Evolutionary conservation across 2,329 filamentous ascomycete species (phyloP).

Genomic region (Beauveria sp.): DNA sequence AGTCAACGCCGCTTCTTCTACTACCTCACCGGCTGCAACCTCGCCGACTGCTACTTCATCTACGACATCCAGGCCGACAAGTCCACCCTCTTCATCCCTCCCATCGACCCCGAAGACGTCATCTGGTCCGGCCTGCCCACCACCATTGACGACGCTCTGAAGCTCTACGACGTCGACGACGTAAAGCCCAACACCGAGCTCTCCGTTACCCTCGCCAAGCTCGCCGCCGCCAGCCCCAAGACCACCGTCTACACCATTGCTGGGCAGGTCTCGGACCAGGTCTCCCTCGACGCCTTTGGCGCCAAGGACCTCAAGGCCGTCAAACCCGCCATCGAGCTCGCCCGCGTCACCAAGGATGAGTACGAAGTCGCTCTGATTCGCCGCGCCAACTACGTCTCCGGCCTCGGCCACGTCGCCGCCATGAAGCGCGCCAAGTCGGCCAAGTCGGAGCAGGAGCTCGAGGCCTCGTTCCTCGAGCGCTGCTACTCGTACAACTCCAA

Average conservation of each 20-base stretch:
- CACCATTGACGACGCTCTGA: constrained; percentile 64
- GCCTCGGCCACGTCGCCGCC: constrained; percentile 57
- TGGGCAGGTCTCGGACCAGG: constrained; percentile 63
- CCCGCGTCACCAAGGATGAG: constrained; percentile 64
- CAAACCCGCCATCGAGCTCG: constrained; percentile 59
- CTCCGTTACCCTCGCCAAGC: constrained; percentile 59
- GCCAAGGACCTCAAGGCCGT: constrained; percentile 50
- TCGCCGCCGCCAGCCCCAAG: constrained; percentile 31
- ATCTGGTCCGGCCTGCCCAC: constrained; percentile 90
- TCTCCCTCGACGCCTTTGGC: constrained; percentile 65
- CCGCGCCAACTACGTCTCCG: constrained; percentile 63
- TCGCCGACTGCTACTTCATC: constrained; percentile 71
- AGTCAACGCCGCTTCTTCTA: constrained; percentile 90
- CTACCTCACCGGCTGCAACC: constrained; percentile 79
- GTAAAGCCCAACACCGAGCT: constrained; percentile 67
- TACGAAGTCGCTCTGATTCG: constrained; percentile 67
- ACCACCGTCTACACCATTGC: constrained; percentile 66
- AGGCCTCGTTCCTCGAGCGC: constrained; percentile 69
- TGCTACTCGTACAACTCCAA: constrained; percentile 69
- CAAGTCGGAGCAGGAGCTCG: constrained; percentile 73
- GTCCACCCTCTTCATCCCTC: constrained; percentile 84
- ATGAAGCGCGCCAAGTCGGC: constrained; percentile 54
- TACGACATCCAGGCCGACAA: constrained; percentile 70
- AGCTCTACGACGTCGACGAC: constrained; percentile 73
- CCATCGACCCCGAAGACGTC: constrained; percentile 77